These are phyloP conservation scores for Pilobolus umbonatus DNA, from an alignment of 192 early-diverging fungal genomes.

Conservation along the genomic window DNA sequence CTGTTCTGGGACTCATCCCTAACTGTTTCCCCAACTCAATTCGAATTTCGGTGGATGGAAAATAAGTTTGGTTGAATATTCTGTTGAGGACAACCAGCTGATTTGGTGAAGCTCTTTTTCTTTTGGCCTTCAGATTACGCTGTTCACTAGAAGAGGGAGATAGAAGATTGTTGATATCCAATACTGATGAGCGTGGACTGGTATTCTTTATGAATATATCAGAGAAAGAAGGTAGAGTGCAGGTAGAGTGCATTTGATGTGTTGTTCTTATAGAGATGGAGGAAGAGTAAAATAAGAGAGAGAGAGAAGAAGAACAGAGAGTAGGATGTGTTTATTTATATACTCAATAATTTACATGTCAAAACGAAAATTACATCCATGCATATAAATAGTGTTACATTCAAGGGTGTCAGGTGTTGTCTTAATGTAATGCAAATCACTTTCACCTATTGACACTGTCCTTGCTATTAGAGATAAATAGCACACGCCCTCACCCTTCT, in stretches of 20 bases:
- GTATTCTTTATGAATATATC: slow-evolving; percentile 15
- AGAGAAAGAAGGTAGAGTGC: slow-evolving; percentile 25
- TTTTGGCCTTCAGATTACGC: slow-evolving; percentile 27
- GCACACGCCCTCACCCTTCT: too few species aligned
- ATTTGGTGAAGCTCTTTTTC: slow-evolving; percentile 46
- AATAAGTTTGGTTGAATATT: slow-evolving; percentile 62
- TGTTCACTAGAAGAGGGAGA: slow-evolving; percentile 1
- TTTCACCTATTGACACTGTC: slow-evolving; percentile 6
- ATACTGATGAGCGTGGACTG: slow-evolving; percentile 3
- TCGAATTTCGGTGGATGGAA: slow-evolving; percentile 72
- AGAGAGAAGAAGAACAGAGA: slow-evolving; percentile 1
- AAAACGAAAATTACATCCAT: not conserved
- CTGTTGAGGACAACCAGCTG: slow-evolving; percentile 53
- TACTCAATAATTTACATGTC: too few species aligned
- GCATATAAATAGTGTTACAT: slow-evolving; percentile 10
- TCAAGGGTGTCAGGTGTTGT: slow-evolving; percentile 4
- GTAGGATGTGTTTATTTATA: slow-evolving; percentile 1
- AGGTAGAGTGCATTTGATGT: slow-evolving; percentile 15
- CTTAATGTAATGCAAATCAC: slow-evolving; percentile 12
- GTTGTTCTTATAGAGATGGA: not conserved
- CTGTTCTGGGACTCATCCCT: slow-evolving; percentile 76
- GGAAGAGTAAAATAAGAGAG: slow-evolving; percentile 1
- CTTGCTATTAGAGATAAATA: too few species aligned
- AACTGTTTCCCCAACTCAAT: slow-evolving; percentile 63
- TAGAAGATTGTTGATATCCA: not conserved